phyloP scores from a whole-genome alignment of 805 yeast genomes.

The Hanseniaspora lindneri region DNA sequence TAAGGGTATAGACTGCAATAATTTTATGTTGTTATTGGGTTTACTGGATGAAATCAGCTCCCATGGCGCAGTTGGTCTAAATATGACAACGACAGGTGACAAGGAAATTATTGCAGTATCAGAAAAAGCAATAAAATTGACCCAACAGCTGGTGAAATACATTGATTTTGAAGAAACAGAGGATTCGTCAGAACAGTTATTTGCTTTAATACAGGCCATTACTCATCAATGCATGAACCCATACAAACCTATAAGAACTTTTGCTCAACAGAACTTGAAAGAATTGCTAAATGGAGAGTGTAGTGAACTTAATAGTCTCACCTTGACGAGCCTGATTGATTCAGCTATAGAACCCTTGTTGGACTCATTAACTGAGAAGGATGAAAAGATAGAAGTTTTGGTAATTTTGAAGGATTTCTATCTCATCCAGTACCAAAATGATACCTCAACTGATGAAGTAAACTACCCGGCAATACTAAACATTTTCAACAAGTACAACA shows the following conservation, averaged over 20 bases:
- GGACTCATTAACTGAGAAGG: constrained; percentile 46
- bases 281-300: constrained; percentile 31
- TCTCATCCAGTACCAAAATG: constrained; percentile 35
- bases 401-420: constrained; percentile 56
- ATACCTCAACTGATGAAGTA: constrained; percentile 29
- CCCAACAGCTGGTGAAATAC: constrained; percentile 38
- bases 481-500: constrained; percentile 31
- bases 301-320: constrained; percentile 29
- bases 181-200: constrained; percentile 17
- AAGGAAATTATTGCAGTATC: constrained; percentile 47
- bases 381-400: constrained; percentile 53
- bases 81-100: constrained; percentile 56
- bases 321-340: constrained; percentile 51
- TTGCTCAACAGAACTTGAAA: constrained; percentile 43
- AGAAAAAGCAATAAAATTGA: constrained; percentile 48
- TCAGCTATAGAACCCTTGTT: constrained; percentile 65
- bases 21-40: constrained; percentile 57
- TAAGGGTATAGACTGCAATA: constrained; percentile 34
- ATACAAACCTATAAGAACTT: constrained; percentile 59
- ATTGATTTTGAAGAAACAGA: constrained; percentile 8
- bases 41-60: constrained; percentile 69
- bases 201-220: constrained; percentile 64
- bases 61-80: constrained; percentile 67
- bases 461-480: constrained; percentile 31
- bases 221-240: constrained; percentile 87